Conservation (phyloP, 768 basidiomycete species). For the Amanita rubescens region DNA sequence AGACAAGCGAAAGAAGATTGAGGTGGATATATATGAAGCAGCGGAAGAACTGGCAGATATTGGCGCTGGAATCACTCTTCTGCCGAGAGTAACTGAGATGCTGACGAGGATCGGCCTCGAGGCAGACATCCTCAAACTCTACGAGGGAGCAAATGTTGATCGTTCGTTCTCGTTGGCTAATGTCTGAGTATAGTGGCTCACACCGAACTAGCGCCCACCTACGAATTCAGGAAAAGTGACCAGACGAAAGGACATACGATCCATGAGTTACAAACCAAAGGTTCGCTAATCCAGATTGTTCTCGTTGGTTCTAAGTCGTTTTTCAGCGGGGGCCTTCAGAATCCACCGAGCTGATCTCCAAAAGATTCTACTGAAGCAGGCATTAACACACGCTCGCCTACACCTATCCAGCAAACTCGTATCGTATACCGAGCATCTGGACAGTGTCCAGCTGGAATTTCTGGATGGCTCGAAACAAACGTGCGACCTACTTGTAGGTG, state of each 20-base stretch:
- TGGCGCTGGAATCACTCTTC: constrained; percentile 56
- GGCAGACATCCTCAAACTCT: no score
- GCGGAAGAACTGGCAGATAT: constrained; percentile 42
- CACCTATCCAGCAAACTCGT: no score
- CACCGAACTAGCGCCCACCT: constrained; percentile 34
- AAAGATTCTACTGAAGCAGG: constrained; percentile 43
- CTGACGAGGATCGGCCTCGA: constrained; percentile 34
- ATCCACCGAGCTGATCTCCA: no score
- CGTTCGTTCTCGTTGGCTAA: neutral
- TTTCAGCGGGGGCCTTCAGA: constrained; percentile 39
- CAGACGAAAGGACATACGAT: constrained; percentile 44
- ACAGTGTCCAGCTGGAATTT: constrained; percentile 19
- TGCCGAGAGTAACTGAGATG: constrained; percentile 28
- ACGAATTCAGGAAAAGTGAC: constrained; percentile 57
- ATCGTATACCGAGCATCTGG: constrained; percentile 27
- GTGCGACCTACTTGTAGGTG: constrained; percentile 31
- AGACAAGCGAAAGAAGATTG: no score
- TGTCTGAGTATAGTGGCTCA: neutral
- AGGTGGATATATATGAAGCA: no score
- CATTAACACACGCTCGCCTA: constrained; percentile 40
- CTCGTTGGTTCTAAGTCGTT: constrained; percentile 4
- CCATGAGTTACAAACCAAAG: constrained; percentile 47
- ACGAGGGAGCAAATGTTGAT: neutral
- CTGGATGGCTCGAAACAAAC: constrained; percentile 17
- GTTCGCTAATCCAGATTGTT: constrained; percentile 21